These are phyloP conservation scores for Gossypium lobatum DNA, from an alignment of 441 rosid genomes.

Conservation along the genomic window DNA sequence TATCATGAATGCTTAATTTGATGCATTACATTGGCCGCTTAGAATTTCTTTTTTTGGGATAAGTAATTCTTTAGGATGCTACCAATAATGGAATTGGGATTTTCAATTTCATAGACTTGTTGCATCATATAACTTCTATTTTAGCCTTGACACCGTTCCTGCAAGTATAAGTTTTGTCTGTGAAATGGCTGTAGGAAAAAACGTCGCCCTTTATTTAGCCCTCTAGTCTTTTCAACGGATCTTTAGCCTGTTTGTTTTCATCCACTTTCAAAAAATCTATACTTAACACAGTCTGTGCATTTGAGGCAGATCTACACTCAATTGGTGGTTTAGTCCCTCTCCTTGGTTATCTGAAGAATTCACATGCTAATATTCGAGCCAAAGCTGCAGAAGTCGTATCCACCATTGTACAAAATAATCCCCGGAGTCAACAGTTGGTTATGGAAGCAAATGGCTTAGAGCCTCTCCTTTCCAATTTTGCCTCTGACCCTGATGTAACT, in stretches of 20 bases:
- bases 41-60: not conserved
- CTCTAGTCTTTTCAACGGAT: not conserved
- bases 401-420: slow-evolving; percentile 95
- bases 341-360: slow-evolving; percentile 60
- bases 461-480: slow-evolving; percentile 59
- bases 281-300: not conserved
- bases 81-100: not conserved
- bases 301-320: slow-evolving; percentile 68
- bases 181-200: not conserved
- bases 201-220: not conserved
- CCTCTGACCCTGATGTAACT: slow-evolving; percentile 58
- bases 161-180: not conserved
- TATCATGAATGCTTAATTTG: not conserved
- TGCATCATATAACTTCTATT: not conserved
- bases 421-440: slow-evolving; percentile 79
- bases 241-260: not conserved
- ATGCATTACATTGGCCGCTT: not conserved
- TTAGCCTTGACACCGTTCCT: not conserved
- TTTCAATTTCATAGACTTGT: not conserved
- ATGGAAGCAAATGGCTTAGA: slow-evolving; percentile 95
- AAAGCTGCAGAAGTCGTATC: slow-evolving; percentile 90
- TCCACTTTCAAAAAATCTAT: not conserved
- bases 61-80: not conserved
- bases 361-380: slow-evolving; percentile 77
- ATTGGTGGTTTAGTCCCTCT: slow-evolving; percentile 92